Evolutionary conservation across 257 asterid genomes (phyloP), one percentile per base, ranked within the genome.

Genomic region (Gynochthodes officinalis): DNA sequence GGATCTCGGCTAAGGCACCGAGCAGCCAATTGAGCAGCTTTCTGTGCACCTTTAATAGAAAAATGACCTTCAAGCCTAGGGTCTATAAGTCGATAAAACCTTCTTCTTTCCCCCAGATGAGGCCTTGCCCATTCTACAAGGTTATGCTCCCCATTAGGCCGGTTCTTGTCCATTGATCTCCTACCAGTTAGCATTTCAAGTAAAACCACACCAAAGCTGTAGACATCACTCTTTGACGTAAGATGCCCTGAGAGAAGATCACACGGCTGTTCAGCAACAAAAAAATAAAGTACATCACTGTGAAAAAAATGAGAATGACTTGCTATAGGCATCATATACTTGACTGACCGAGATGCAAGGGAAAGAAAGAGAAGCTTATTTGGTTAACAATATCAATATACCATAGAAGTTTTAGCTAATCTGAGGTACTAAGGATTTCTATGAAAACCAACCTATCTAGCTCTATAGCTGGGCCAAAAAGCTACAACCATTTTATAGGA

Each of bases 71-170:
- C 97, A 0, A 94, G 97, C 25, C 90, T 89, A 33, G 99, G 97
- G 77, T 94, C 99, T 84, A 94, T 88, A 76, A 94, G 42, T 42
- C 92, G 89, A 55, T 89, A 88, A 79, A 91, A 89, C 71, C 86
- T 89, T 28, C 83, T 88, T 82, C 87, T 86, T 73, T 94, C 97
- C 4, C 85, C 80, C n/a, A 94, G 88, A 79, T 88, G 92, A 21
- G 97, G 97, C 75, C 99, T 73, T 28, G 99, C 97, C 97, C 97
- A 94, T 77, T 89, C 97, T 52, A 94, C 97, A 1, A 94, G 97
- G 84, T 94, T 94, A 35, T 92, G 99, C 53, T 94, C 99, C 32
- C 95, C 99, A 11, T 87, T 85, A 7, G 97, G 97, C 4, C 97
- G 93, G 64, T 85, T 87, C 78, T 94, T 95, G 88, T 95, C 98